Percentiles rank a stretch among this genome's conserved stretches.
Conservation (phyloP, 108 stramenopile genomes). For the Conticribra guillardii region DNA sequence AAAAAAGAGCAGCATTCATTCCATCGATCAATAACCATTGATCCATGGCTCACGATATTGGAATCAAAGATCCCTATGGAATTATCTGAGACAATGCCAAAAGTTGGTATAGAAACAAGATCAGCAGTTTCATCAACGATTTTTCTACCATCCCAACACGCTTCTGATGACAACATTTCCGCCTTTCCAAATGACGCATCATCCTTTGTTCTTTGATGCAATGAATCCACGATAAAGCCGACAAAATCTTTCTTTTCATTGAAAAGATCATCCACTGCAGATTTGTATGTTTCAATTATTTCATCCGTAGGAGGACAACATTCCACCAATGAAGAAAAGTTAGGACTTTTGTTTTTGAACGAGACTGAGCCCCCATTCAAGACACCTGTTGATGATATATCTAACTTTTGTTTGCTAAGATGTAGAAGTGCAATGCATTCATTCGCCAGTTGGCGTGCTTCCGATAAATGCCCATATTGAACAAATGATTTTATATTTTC, state of each 20-base stretch:
- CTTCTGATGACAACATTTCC: no score
- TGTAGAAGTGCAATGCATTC: slow-evolving; percentile 4
- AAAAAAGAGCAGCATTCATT: slow-evolving; percentile 41
- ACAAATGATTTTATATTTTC: slow-evolving; percentile 1
- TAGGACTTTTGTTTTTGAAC: not conserved
- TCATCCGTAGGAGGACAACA: not conserved
- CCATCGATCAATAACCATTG: slow-evolving; percentile 19
- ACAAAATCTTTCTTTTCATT: not conserved
- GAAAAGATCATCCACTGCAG: not conserved
- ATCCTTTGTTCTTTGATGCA: not conserved
- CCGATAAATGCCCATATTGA: not conserved
- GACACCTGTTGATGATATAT: no score
- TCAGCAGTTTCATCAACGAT: no score
- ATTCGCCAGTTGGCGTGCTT: slow-evolving; percentile 7
- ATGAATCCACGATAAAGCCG: not conserved
- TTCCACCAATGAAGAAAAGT: not conserved
- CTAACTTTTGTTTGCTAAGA: not conserved
- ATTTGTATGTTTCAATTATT: slow-evolving; percentile 2
- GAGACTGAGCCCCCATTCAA: no score
- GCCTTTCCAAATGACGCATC: no score
- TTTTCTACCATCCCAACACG: no score
- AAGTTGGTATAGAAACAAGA: no score
- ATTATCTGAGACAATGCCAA: no score
- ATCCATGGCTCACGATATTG: slow-evolving; percentile 23
- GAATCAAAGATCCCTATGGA: no score